phyloP scores from a whole-genome alignment of 2,329 filamentous ascomycete species.

The Whalleya microplaca region DNA sequence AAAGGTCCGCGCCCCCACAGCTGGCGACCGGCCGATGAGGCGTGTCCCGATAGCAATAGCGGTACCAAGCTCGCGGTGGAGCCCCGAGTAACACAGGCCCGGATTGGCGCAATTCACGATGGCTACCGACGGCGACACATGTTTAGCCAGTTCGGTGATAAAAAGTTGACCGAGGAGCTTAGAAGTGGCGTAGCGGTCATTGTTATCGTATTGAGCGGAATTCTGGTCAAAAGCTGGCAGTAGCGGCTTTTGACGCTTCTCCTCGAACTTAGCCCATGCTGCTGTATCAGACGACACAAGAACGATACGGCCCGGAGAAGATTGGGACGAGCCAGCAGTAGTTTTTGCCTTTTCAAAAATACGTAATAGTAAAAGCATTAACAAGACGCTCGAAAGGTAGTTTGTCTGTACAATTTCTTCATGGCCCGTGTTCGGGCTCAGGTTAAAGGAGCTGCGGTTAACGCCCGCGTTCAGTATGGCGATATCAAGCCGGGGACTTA shows the following conservation, averaged over 20 bases:
- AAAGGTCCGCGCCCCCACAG: background rate
- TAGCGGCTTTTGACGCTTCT: background rate
- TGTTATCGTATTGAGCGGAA: conserved; percentile 3
- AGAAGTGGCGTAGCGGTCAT: conserved; percentile 10
- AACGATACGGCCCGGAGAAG: conserved; percentile 12
- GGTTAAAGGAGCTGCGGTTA: conserved; percentile 26
- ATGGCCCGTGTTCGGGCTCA: conserved; percentile 29
- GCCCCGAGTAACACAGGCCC: background rate
- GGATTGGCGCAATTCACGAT: conserved; percentile 1
- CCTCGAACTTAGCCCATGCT: conserved; percentile 15
- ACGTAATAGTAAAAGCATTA: conserved; percentile 50
- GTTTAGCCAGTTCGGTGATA: conserved; percentile 28
- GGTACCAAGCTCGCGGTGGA: background rate
- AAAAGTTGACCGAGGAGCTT: conserved; percentile 32
- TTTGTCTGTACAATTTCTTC: conserved; percentile 55
- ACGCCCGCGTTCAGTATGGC: conserved; percentile 41
- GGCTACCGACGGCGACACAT: conserved; percentile 13
- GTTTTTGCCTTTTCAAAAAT: conserved; percentile 42
- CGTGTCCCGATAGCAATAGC: background rate
- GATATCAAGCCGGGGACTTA: conserved; percentile 44
- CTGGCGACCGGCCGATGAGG: no score
- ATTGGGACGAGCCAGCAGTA: no score
- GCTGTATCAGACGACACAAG: conserved; percentile 27
- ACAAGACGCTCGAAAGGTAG: conserved; percentile 52
- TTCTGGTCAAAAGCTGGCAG: conserved; percentile 5